Evolutionary conservation across 805 yeast species (phyloP).

Genomic region (Grigorovia yakushimaensis): DNA sequence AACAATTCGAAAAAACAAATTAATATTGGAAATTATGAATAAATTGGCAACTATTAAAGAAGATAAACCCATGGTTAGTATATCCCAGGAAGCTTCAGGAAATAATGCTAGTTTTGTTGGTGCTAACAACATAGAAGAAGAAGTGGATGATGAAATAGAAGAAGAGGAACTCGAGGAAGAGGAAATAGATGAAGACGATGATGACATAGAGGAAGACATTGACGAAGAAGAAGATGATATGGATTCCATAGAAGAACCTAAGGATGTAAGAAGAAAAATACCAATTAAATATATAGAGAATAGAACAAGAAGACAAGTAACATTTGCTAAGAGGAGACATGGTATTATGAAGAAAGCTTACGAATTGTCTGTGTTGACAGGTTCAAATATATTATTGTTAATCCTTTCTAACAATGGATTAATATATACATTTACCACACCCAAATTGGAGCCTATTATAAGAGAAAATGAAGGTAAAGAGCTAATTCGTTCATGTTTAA

Average conservation of each 20-base stretch:
- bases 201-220: conserved; percentile 1
- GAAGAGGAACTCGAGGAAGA: conserved; percentile 2
- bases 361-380: conserved; percentile 88
- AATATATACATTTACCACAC: conserved; percentile 94
- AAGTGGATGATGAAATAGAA: conserved; percentile 1
- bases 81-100: background rate
- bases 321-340: conserved; percentile 95
- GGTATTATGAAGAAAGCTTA: conserved; percentile 98
- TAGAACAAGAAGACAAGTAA: conserved; percentile 90
- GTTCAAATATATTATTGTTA: conserved; percentile 85
- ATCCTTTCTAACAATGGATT: conserved; percentile 93
- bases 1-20: too few relatives aligned
- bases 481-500: conserved; percentile 89
- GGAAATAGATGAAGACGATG: conserved; percentile 3
- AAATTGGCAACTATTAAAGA: too few relatives aligned
- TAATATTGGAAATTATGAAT: too few relatives aligned
- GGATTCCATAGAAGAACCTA: conserved; percentile 3
- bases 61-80: too few relatives aligned
- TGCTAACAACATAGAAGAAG: background rate
- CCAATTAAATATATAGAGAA: conserved; percentile 84
- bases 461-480: conserved; percentile 92
- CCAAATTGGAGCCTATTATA: conserved; percentile 89
- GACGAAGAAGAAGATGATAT: conserved; percentile 4
- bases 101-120: background rate
- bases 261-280: conserved; percentile 5